These are phyloP conservation scores for Fusarium lateritium DNA, from an alignment of 2,329 filamentous ascomycete genomes.

Conservation along the genomic window DNA sequence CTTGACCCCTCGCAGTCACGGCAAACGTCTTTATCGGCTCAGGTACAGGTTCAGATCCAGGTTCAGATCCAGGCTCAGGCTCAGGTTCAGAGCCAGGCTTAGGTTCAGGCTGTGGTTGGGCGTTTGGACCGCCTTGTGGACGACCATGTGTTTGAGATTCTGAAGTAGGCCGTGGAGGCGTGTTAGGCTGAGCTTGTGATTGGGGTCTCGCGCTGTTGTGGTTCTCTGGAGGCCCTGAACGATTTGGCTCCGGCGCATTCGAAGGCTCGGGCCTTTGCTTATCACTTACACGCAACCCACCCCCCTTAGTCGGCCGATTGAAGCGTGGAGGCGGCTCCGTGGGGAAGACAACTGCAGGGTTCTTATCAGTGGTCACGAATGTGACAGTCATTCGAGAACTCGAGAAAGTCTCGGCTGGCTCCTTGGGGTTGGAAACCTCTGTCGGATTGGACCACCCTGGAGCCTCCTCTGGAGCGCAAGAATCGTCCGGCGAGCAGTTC, in stretches of 20 bases:
- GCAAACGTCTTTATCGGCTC: slow-evolving; percentile 51
- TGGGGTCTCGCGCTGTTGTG: slow-evolving; percentile 3
- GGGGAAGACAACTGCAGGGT: slow-evolving; percentile 64
- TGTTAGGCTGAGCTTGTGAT: slow-evolving; percentile 2
- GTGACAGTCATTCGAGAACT: slow-evolving; percentile 54
- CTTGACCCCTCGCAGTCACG: slow-evolving; percentile 60
- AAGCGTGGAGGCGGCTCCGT: slow-evolving; percentile 59
- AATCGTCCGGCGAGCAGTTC: slow-evolving; percentile 14
- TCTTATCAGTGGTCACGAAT: slow-evolving; percentile 69
- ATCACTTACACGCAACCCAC: slow-evolving; percentile 18
- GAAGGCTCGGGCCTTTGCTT: slow-evolving; percentile 43
- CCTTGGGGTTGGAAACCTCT: slow-evolving; percentile 6
- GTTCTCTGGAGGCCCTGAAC: neutral
- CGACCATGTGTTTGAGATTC: slow-evolving; percentile 2
- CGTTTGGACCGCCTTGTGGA: slow-evolving; percentile 10
- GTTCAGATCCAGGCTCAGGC: slow-evolving; percentile 5
- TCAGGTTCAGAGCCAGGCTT: slow-evolving; percentile 7
- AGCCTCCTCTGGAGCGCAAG: slow-evolving; percentile 13
- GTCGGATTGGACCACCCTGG: slow-evolving; percentile 20
- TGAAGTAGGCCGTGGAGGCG: slow-evolving; percentile 10
- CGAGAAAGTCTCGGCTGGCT: slow-evolving; percentile 29
- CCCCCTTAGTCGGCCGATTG: slow-evolving; percentile 43
- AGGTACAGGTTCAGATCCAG: slow-evolving; percentile 4
- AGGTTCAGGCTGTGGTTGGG: slow-evolving; percentile 10
- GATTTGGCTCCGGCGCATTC: slow-evolving; percentile 1